phyloP scores from a whole-genome alignment of 495 filamentous ascomycete species.

The Choiromyces venosus region DNA sequence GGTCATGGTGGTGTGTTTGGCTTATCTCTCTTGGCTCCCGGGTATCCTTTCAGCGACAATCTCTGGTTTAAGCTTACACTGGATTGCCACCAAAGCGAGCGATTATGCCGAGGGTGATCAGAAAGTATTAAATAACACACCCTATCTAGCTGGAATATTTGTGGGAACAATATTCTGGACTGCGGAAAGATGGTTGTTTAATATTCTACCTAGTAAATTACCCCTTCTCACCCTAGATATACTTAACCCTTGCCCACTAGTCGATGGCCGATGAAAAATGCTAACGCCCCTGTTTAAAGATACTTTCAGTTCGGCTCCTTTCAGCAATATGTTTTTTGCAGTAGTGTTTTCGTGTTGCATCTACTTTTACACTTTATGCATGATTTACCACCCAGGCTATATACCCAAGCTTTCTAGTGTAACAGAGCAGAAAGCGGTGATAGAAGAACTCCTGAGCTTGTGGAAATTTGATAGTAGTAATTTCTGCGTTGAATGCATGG shows the following conservation, averaged over 20 bases:
- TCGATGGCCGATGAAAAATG: slow-evolving; percentile 9
- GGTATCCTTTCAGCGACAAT: slow-evolving; percentile 65
- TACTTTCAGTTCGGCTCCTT: slow-evolving; percentile 57
- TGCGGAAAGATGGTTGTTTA: slow-evolving; percentile 66
- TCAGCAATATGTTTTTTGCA: slow-evolving; percentile 70
- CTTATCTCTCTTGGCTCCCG: slow-evolving; percentile 65
- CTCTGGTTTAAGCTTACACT: slow-evolving; percentile 68
- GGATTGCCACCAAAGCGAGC: slow-evolving; percentile 66
- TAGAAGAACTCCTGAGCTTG: slow-evolving; percentile 71
- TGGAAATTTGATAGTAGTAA: slow-evolving; percentile 92
- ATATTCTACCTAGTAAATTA: slow-evolving; percentile 62
- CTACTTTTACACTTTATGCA: slow-evolving; percentile 81
- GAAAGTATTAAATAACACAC: slow-evolving; percentile 81
- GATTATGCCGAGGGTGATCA: slow-evolving; percentile 78
- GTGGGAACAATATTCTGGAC: slow-evolving; percentile 79
- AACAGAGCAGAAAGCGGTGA: slow-evolving; percentile 76
- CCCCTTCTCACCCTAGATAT: slow-evolving; percentile 30
- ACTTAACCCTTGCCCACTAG: slow-evolving; percentile 12
- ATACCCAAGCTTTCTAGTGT: slow-evolving; percentile 89
- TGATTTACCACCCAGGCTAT: slow-evolving; percentile 85
- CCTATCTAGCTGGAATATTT: slow-evolving; percentile 90
- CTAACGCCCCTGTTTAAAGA: slow-evolving; percentile 47
- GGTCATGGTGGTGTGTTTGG: slow-evolving; percentile 62
- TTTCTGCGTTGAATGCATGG: slow-evolving; percentile 92
- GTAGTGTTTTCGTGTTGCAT: slow-evolving; percentile 58